Percentiles rank a stretch among this genome's conserved stretches.
Evolutionary conservation across 2,329 filamentous ascomycete species (phyloP).

Genomic region (Zymoseptoria passerinii): DNA sequence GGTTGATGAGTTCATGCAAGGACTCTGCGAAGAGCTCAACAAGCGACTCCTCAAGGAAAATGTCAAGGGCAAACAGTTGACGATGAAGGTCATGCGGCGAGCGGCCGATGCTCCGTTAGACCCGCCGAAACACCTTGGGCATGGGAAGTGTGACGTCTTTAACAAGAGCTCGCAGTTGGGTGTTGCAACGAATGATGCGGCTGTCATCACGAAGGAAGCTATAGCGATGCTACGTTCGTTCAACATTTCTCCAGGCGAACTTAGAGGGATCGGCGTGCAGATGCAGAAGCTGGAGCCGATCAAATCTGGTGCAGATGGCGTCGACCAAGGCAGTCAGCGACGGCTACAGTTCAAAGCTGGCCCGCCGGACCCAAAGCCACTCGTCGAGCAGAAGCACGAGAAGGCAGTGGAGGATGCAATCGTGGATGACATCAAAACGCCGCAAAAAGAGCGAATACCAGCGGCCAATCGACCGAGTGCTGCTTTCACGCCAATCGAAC

Average conservation of each 20-base stretch:
- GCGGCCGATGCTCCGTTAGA: slow-evolving; percentile 81
- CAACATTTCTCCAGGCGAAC: slow-evolving; percentile 78
- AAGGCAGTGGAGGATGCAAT: slow-evolving; percentile 34
- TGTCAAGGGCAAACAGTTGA: slow-evolving; percentile 80
- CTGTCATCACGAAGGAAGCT: slow-evolving; percentile 69
- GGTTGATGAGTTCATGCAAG: slow-evolving; percentile 82
- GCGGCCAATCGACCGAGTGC: slow-evolving; percentile 27
- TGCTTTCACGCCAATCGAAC: slow-evolving; percentile 27
- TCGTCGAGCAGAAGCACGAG: slow-evolving; percentile 1
- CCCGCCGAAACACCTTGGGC: slow-evolving; percentile 84
- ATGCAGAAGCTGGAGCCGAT: slow-evolving; percentile 85
- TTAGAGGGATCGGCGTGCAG: slow-evolving; percentile 86
- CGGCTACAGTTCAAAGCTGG: slow-evolving; percentile 63
- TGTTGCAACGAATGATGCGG: slow-evolving; percentile 68
- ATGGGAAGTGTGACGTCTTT: slow-evolving; percentile 89
- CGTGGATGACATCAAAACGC: slow-evolving; percentile 39
- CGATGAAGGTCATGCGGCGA: slow-evolving; percentile 89
- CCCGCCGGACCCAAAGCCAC: slow-evolving; percentile 31
- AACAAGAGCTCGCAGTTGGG: slow-evolving; percentile 81
- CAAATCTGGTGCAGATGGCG: slow-evolving; percentile 48
- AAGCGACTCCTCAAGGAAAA: slow-evolving; percentile 71
- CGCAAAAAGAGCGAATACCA: slow-evolving; percentile 23
- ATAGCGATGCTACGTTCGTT: slow-evolving; percentile 75
- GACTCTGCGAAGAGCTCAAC: slow-evolving; percentile 76
- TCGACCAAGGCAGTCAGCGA: slow-evolving; percentile 65